Evolutionary conservation across 371 early-diverging fungal species (phyloP).

Genomic region (Mucor piriformis): DNA sequence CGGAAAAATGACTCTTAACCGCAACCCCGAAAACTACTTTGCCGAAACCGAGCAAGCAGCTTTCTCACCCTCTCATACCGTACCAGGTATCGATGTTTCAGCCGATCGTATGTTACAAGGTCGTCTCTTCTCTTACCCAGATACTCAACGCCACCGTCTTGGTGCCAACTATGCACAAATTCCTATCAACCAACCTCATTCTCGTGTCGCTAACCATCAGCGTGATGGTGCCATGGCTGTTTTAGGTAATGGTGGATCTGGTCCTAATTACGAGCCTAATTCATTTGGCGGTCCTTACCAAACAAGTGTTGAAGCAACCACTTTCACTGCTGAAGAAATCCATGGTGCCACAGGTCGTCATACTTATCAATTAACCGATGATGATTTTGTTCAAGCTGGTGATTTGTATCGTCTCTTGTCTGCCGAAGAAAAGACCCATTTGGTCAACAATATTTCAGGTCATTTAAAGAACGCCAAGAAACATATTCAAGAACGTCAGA

Average conservation of each 20-base stretch:
- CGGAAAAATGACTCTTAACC: conserved; percentile 75
- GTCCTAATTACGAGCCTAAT: conserved; percentile 84
- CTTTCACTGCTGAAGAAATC: conserved; percentile 45
- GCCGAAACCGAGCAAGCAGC: conserved; percentile 83
- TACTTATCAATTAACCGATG: conserved; percentile 60
- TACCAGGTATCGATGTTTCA: conserved; percentile 77
- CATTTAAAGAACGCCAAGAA: conserved; percentile 71
- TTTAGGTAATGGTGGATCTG: conserved; percentile 69
- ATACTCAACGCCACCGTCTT: conserved; percentile 82
- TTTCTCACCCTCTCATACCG: conserved; percentile 73
- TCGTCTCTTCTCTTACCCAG: conserved; percentile 81
- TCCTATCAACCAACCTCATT: conserved; percentile 73
- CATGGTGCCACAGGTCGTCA: conserved; percentile 65
- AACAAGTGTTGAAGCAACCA: conserved; percentile 50
- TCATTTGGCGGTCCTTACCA: conserved; percentile 61
- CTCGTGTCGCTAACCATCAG: conserved; percentile 62
- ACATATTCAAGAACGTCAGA: conserved; percentile 76
- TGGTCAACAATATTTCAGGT: conserved; percentile 74
- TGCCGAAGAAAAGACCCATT: conserved; percentile 66
- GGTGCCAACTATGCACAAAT: conserved; percentile 79
- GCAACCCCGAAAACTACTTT: conserved; percentile 81
- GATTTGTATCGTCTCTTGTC: conserved; percentile 70
- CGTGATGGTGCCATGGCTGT: conserved; percentile 64
- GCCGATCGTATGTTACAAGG: conserved; percentile 81
- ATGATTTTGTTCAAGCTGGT: conserved; percentile 77